Evolutionary conservation across 495 filamentous ascomycete species (phyloP).

Genomic region (Annulohypoxylon moriforme): DNA sequence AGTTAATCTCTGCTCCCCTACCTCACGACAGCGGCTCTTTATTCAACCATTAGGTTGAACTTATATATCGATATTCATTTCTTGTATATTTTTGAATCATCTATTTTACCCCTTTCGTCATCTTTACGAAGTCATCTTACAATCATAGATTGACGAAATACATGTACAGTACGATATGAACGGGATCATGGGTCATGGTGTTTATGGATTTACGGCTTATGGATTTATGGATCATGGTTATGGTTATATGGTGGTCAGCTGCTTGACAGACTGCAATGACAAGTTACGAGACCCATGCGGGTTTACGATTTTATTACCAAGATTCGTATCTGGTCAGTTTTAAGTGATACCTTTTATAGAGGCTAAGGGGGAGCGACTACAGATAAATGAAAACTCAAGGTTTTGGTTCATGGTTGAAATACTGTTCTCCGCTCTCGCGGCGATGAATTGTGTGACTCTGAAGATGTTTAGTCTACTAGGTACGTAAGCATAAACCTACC

Average conservation of each 20-base stretch:
- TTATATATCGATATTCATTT: conserved; percentile 22
- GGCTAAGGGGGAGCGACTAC: conserved; percentile 33
- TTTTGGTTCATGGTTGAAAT: conserved; percentile 14
- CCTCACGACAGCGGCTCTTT: conserved; percentile 36
- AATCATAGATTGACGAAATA: conserved; percentile 24
- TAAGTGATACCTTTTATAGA: conserved; percentile 37
- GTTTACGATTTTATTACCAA: conserved; percentile 30
- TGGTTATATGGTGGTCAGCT: conserved; percentile 9
- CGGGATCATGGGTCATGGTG: conserved; percentile 31
- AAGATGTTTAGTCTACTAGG: too few species aligned
- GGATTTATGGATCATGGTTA: conserved; percentile 25
- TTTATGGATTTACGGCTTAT: conserved; percentile 34
- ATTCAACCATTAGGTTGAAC: conserved; percentile 32
- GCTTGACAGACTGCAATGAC: conserved; percentile 6
- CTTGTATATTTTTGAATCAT: conserved; percentile 9
- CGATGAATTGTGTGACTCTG: too few species aligned
- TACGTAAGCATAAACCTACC: too few species aligned
- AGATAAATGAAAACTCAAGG: conserved; percentile 15
- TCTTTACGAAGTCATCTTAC: conserved; percentile 11
- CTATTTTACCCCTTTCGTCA: conserved; percentile 1
- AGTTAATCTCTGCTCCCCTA: conserved; percentile 44
- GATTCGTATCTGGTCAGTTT: conserved; percentile 17
- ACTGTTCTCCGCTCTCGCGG: too few species aligned
- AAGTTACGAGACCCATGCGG: conserved; percentile 17
- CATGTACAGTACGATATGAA: conserved; percentile 26